phyloP scores from a whole-genome alignment of 2,329 filamentous ascomycete species.

The Hypoxylon sp. region DNA sequence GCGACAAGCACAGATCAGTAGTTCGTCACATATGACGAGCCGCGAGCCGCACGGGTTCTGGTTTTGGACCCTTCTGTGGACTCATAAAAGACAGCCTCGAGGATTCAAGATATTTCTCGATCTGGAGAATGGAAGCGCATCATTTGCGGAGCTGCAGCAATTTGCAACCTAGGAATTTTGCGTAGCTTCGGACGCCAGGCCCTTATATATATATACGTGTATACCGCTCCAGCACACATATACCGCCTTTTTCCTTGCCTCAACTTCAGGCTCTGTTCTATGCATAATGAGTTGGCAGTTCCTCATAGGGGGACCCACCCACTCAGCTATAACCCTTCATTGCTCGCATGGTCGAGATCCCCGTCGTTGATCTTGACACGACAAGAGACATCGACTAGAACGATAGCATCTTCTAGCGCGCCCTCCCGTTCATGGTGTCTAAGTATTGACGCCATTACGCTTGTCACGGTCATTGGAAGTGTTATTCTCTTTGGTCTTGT shows the following conservation, averaged over 20 bases:
- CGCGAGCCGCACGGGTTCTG: conserved; percentile 46
- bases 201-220: conserved; percentile 48
- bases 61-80: conserved; percentile 28
- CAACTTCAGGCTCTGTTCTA: conserved; percentile 50
- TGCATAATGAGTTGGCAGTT: conserved; percentile 55
- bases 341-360: conserved; percentile 41
- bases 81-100: conserved; percentile 34
- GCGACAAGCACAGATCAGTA: conserved; percentile 53
- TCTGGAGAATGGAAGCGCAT: conserved; percentile 30
- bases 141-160: conserved; percentile 34
- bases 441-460: conserved; percentile 28
- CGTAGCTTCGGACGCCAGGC: conserved; percentile 39
- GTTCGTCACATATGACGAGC: conserved; percentile 51
- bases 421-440: conserved; percentile 20
- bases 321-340: conserved; percentile 46
- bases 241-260: conserved; percentile 53
- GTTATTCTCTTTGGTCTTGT: conserved; percentile 13
- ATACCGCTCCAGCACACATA: conserved; percentile 48
- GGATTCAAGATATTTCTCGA: conserved; percentile 19
- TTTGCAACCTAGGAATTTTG: conserved; percentile 30
- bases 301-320: conserved; percentile 51
- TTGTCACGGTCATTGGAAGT: conserved; percentile 24
- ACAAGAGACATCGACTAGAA: conserved; percentile 25
- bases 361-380: conserved; percentile 36
- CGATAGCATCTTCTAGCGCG: conserved; percentile 18